Evolutionary conservation across 2,329 filamentous ascomycete genomes (phyloP), one percentile per base, ranked within the genome.

Genomic region (Cadophora sp.): DNA sequence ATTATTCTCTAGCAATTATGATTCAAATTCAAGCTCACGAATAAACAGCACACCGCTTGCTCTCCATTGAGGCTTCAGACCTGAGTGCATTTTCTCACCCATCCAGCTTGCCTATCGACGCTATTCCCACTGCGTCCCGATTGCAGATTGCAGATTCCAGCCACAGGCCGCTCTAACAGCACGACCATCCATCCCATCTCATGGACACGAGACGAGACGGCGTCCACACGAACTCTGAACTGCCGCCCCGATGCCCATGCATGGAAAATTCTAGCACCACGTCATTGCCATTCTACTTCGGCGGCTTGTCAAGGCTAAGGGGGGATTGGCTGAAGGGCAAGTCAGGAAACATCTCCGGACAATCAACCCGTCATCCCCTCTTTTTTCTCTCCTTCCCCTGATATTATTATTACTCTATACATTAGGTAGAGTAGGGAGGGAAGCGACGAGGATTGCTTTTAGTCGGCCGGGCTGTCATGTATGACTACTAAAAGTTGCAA

Each of bases 151-250:
- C 45, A 67, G 61, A 45, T 59, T 62, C 67, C 65, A 70, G 68
- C 68, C 68, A 70, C 68, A 68, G 65, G 68, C 68, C 66, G 68
- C 68, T 68, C 62, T 70, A 68, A 67, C 27, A 58, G 20, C 45
- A 6, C 24, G 48, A 63, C 20, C 43, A 45, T 18, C 43, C 36
- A 8, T 11, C 36, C 7, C 11, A 13, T 4, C 2, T 9, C 11
- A 39, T n/a, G n/a, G n/a, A n/a, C n/a, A n/a, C n/a, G n/a, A n/a
- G n/a, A n/a, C n/a, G n/a, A n/a, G n/a, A n/a, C n/a, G n/a, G n/a
- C n/a, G 36, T 39, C 36, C 36, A 39, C 7, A 39, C 39, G 20
- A 36, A 63, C 22, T 43, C 36, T 51, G 11, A 60, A 60, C 41
- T 60, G 58, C 24, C 39, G 43, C 58, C 43, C 58, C 43, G 14